These are phyloP conservation scores for Pinus albicaulis DNA, from an alignment of 75 land plant genomes.

Conservation along the genomic window DNA sequence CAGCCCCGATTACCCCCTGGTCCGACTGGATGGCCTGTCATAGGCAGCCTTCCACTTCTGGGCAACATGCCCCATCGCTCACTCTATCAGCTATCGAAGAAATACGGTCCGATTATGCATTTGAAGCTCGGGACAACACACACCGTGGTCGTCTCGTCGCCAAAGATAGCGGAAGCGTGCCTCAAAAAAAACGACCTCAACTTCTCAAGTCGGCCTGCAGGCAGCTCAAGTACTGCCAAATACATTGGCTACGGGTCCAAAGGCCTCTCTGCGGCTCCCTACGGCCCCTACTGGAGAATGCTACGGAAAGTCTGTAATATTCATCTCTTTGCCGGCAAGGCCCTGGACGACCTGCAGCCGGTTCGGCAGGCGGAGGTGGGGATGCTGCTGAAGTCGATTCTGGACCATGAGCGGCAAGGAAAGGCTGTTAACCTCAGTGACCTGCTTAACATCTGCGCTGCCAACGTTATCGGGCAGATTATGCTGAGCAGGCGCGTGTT, in stretches of 20 bases:
- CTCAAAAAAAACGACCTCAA: constrained; percentile 43
- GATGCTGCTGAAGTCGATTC: no score
- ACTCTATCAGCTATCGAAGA: constrained; percentile 38
- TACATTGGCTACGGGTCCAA: constrained; percentile 5
- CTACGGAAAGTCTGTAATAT: no score
- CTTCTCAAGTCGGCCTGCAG: constrained; percentile 62
- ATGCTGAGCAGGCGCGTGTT: not conserved
- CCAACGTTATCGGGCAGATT: constrained; percentile 1
- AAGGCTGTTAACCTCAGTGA: no score
- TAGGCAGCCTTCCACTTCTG: constrained; percentile 73
- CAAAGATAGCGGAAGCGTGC: constrained; percentile 12
- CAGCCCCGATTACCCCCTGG: constrained; percentile 43
- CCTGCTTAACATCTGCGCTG: not conserved
- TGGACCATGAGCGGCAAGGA: no score
- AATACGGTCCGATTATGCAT: constrained; percentile 67
- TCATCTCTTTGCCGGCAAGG: no score
- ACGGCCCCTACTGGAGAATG: not conserved
- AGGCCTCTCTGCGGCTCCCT: constrained; percentile 38
- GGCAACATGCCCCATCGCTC: constrained; percentile 64
- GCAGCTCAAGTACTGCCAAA: constrained; percentile 51
- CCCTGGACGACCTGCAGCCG: no score
- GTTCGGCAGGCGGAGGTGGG: no score
- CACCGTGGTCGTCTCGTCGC: constrained; percentile 61
- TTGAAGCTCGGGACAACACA: constrained; percentile 58
- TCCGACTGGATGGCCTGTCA: constrained; percentile 64